phyloP scores from a whole-genome alignment of 2,329 filamentous ascomycete genomes.

The Zasmidium citrigriseum region DNA sequence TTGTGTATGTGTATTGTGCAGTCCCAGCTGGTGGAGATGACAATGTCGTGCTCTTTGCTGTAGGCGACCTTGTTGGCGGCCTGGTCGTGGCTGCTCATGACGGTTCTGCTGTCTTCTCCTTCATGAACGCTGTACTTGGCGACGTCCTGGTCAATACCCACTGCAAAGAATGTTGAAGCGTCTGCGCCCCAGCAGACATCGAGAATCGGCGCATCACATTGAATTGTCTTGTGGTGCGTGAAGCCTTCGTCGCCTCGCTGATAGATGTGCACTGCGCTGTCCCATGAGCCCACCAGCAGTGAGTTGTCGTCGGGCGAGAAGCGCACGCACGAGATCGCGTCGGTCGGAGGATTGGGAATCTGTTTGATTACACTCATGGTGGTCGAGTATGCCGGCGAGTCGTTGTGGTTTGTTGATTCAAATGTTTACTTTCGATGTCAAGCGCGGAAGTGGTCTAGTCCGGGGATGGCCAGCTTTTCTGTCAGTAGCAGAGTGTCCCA shows the following conservation, averaged over 20 bases:
- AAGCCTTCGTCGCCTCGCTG: slow-evolving; percentile 36
- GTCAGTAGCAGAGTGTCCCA: not conserved
- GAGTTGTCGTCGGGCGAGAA: slow-evolving; percentile 80
- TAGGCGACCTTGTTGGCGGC: slow-evolving; percentile 84
- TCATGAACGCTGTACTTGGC: slow-evolving; percentile 70
- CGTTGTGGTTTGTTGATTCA: not conserved
- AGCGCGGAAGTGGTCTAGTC: not conserved
- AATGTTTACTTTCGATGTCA: not conserved
- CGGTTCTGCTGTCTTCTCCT: slow-evolving; percentile 58
- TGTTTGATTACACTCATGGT: slow-evolving; percentile 47
- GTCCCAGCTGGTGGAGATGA: slow-evolving; percentile 94
- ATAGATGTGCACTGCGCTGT: slow-evolving; percentile 88
- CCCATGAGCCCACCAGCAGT: slow-evolving; percentile 92
- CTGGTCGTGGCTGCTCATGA: slow-evolving; percentile 71
- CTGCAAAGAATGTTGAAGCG: slow-evolving; percentile 81
- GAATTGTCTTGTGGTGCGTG: slow-evolving; percentile 33
- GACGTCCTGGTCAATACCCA: slow-evolving; percentile 84
- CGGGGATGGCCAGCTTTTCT: not conserved
- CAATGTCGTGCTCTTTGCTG: slow-evolving; percentile 70
- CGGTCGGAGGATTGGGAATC: slow-evolving; percentile 76
- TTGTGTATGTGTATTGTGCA: slow-evolving; percentile 83
- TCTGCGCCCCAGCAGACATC: slow-evolving; percentile 85
- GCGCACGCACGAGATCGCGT: slow-evolving; percentile 82
- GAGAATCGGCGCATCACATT: slow-evolving; percentile 79
- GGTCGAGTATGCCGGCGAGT: not conserved